Conservation (phyloP, 805 yeast species). For the Candida khao-thaluensis region DNA sequence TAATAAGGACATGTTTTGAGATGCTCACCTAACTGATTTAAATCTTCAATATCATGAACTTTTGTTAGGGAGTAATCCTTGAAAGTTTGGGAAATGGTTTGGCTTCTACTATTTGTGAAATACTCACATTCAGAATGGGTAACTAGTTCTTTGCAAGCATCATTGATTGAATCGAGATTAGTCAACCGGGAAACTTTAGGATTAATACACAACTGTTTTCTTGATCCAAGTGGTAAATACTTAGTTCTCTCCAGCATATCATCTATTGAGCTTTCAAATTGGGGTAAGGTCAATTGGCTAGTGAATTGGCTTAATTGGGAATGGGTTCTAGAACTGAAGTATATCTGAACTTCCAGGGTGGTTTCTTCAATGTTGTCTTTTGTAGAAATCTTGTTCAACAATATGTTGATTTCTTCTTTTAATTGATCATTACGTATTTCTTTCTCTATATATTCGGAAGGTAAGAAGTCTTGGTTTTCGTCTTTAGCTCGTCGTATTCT, state of each 20-base stretch:
- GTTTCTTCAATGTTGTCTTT: slow-evolving; percentile 21
- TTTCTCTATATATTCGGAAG: slow-evolving; percentile 38
- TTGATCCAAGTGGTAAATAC: slow-evolving; percentile 73
- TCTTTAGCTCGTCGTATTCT: slow-evolving; percentile 8
- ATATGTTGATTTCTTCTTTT: slow-evolving; percentile 33
- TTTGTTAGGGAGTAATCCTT: slow-evolving; percentile 54
- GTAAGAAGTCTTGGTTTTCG: slow-evolving; percentile 20
- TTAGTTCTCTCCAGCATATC: slow-evolving; percentile 54
- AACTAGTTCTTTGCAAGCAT: slow-evolving; percentile 67
- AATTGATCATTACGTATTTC: slow-evolving; percentile 11
- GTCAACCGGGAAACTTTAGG: slow-evolving; percentile 52
- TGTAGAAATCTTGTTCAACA: slow-evolving; percentile 41
- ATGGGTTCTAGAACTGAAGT: slow-evolving; percentile 84
- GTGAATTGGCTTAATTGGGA: slow-evolving; percentile 84
- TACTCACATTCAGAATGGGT: slow-evolving; percentile 25
- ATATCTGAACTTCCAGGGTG: slow-evolving; percentile 38
- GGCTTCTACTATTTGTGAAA: slow-evolving; percentile 20
- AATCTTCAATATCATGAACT: slow-evolving; percentile 78
- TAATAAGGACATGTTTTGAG: slow-evolving; percentile 79
- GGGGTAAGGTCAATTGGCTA: slow-evolving; percentile 59
- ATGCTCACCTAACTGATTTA: slow-evolving; percentile 56
- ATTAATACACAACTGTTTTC: slow-evolving; percentile 82
- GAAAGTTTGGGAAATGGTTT: slow-evolving; percentile 33
- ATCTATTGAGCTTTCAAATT: slow-evolving; percentile 60
- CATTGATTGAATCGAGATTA: slow-evolving; percentile 62